Evolutionary conservation across 192 early-diverging fungal species (phyloP), one percentile per base, ranked within the genome.

Genomic region (Hyaloraphidium curvatum): DNA sequence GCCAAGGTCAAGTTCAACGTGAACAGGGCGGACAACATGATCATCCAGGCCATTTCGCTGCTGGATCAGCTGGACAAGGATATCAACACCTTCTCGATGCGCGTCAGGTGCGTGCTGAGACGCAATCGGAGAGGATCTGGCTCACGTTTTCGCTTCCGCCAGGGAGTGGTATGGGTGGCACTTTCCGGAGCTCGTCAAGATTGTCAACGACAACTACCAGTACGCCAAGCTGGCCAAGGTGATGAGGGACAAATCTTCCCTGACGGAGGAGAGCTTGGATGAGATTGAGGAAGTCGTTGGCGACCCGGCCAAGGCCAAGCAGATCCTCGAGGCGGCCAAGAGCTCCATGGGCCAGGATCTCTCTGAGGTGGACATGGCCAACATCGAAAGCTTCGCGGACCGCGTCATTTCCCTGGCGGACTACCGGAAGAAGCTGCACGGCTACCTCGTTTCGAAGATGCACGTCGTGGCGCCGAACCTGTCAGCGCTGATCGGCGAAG

Each of bases 111-210:
- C 43, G 50, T 60, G 21, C 26, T 62, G 39, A 26, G 28, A 62
- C 67, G 64, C 67, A 57, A 40, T 61, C 30, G 51, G 14, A 26
- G 19, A 19, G 19, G 13, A n/a, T 16, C 19, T 25, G n/a, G 14
- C 9, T n/a, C 4, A 27, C 56, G 2, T 19, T 28, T 1, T 22
- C 28, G 9, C 56, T 51, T 51, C 43, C 9, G 39, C 28, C 50
- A 87, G 88, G 58, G 95, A 98, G 72, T 98, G 95, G 95, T 98
- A 98, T 71, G 85, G 83, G 53, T 98, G 92, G 92, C 95, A 98
- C 66, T 98, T 98, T 76, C 95, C 95, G 28, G 92, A 98, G 75
- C 68, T 98, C 50, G 80, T 88, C 64, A 93, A 93, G 72, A 89
- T 98, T 60, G 80, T 94, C 58, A 73, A 69, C 57, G 92, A 98